Evolutionary conservation across 352 stramenopile genomes (phyloP).

Genomic region (Phytophthora sansomeana): DNA sequence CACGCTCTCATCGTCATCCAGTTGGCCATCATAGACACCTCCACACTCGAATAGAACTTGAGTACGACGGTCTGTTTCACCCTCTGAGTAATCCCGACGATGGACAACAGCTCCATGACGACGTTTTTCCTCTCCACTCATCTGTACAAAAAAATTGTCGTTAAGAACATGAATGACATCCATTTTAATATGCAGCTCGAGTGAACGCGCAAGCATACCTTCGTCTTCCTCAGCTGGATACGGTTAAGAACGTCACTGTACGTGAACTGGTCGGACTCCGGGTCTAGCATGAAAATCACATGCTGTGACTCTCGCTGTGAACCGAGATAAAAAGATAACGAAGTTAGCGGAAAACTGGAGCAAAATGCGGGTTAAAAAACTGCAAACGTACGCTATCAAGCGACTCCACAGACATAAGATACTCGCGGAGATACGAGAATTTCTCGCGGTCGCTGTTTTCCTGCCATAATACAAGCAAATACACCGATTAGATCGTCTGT

Average conservation of each 20-base stretch:
- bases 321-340: not conserved
- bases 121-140: conserved; percentile 80
- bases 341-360: conserved; percentile 8
- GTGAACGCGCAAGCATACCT: conserved; percentile 40
- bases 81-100: conserved; percentile 77
- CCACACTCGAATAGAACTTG: conserved; percentile 71
- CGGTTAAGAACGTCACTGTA: conserved; percentile 81
- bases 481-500: conserved; percentile 9
- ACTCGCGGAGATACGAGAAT: conserved; percentile 86
- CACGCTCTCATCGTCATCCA: conserved; percentile 73
- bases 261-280: conserved; percentile 77
- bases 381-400: conserved; percentile 69
- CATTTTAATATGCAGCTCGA: too few relatives aligned
- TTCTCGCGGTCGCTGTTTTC: conserved; percentile 73
- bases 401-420: conserved; percentile 73
- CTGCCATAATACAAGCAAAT: conserved; percentile 35
- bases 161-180: not conserved
- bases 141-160: conserved; percentile 33
- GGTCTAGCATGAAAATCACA: conserved; percentile 82
- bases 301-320: conserved; percentile 68
- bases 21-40: conserved; percentile 68
- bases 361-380: not conserved
- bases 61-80: conserved; percentile 63
- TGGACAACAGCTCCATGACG: conserved; percentile 80
- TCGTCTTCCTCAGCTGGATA: conserved; percentile 86